Evolutionary conservation across 2,329 filamentous ascomycete genomes (phyloP).

Genomic region (Xylariales sp.): DNA sequence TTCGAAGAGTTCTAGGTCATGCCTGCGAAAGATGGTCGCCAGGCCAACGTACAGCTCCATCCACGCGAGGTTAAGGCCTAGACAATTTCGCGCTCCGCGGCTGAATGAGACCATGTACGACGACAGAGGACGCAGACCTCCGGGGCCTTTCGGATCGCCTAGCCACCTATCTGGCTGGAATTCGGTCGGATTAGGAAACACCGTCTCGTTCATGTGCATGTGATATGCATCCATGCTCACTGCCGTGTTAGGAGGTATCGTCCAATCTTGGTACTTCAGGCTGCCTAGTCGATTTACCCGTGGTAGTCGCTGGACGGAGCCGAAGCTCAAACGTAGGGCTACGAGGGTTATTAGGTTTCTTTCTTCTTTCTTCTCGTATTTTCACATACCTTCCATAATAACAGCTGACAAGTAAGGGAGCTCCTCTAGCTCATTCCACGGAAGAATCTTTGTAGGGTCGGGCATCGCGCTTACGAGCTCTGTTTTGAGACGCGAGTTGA

Average conservation of each 20-base stretch:
- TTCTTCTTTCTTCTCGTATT: not conserved
- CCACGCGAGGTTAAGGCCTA: slow-evolving; percentile 51
- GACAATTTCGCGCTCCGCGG: slow-evolving; percentile 50
- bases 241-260: slow-evolving; percentile 33
- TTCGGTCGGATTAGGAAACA: slow-evolving; percentile 32
- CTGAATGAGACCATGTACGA: slow-evolving; percentile 49
- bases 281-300: not conserved
- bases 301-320: slow-evolving; percentile 1
- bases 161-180: slow-evolving; percentile 44
- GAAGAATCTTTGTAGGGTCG: not conserved
- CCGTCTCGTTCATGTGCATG: slow-evolving; percentile 38
- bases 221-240: slow-evolving; percentile 40
- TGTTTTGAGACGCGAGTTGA: not conserved
- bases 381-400: slow-evolving; percentile 19
- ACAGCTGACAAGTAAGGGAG: slow-evolving; percentile 17
- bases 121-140: slow-evolving; percentile 20
- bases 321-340: slow-evolving; percentile 1
- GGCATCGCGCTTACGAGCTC: slow-evolving; percentile 10
- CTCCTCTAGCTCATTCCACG: not conserved
- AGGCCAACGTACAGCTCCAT: slow-evolving; percentile 52
- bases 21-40: slow-evolving; percentile 59
- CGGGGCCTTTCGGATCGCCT: slow-evolving; percentile 30
- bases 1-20: slow-evolving; percentile 53
- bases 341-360: not conserved
- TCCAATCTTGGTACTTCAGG: slow-evolving; percentile 32